These are phyloP conservation scores for Cenchrus americanus DNA, from an alignment of 176 grass and related monocot genomes.

Conservation along the genomic window DNA sequence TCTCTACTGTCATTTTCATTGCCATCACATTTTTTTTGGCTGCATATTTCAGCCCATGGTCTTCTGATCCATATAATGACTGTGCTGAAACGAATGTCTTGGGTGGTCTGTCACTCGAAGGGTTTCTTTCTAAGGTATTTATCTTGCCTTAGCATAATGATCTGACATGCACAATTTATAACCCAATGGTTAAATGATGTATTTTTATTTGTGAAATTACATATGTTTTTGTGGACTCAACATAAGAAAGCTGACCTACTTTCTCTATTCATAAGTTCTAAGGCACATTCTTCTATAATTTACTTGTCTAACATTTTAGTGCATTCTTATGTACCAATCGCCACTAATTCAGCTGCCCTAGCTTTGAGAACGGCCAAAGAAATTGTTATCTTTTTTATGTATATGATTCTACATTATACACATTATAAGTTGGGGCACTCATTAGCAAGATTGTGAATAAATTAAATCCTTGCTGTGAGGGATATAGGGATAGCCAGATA, in stretches of 20 bases:
- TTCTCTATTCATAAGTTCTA: neutral
- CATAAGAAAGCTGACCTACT: slow-evolving; percentile 11
- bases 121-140: slow-evolving; percentile 91
- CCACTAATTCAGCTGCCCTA: neutral
- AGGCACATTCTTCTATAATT: too few relatives aligned
- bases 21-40: neutral
- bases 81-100: slow-evolving; percentile 91
- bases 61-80: slow-evolving; percentile 70
- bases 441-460: neutral
- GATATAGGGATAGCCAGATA: neutral
- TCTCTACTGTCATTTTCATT: slow-evolving; percentile 9
- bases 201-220: neutral
- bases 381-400: neutral
- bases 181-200: neutral
- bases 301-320: neutral
- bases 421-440: neutral
- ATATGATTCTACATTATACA: neutral
- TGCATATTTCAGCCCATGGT: slow-evolving; percentile 72
- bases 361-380: neutral
- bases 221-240: neutral
- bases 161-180: neutral
- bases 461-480: neutral
- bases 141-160: neutral
- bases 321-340: neutral
- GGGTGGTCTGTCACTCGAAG: slow-evolving; percentile 88